A percentile compares a stretch with the other conserved stretches of the same genome.
phyloP scores from a whole-genome alignment of 1,284 basidiomycete species.

The Boletus smithii region DNA sequence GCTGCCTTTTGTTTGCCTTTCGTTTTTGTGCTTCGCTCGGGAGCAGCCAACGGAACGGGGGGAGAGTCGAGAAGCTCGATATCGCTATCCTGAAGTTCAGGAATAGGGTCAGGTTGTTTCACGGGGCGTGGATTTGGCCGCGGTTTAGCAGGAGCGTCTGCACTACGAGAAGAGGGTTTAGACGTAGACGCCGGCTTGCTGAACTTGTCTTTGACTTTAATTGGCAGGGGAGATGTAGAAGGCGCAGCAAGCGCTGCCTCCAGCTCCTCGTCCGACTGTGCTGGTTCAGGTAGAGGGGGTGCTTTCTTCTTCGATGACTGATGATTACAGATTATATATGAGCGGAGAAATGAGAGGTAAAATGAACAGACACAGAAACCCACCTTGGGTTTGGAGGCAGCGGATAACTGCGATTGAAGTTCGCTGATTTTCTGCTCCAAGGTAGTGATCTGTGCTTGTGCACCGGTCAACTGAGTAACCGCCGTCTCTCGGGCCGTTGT shows the following conservation, averaged over 20 bases:
- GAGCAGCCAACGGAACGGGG: constrained; percentile 3
- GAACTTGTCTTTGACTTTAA: constrained; percentile 14
- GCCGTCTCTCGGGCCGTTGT: constrained; percentile 31
- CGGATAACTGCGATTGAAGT: constrained; percentile 42
- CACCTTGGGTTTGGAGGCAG: constrained; percentile 28
- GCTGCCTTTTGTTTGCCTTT: constrained; percentile 30
- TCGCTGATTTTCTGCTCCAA: constrained; percentile 42
- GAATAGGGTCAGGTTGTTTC: constrained; percentile 17
- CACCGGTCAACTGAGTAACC: constrained; percentile 32
- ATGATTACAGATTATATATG: not conserved
- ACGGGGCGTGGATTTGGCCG: constrained; percentile 19
- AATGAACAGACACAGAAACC: not conserved
- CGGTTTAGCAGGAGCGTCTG: constrained; percentile 20
- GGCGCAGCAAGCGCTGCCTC: not conserved
- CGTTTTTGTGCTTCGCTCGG: constrained; percentile 20
- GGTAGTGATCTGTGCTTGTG: constrained; percentile 33
- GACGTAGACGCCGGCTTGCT: constrained; percentile 14
- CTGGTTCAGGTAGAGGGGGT: constrained; percentile 1
- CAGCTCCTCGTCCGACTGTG: constrained; percentile 13
- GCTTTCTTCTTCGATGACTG: constrained; percentile 22
- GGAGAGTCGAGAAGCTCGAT: constrained; percentile 27
- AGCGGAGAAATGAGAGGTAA: not conserved
- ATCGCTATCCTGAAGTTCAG: constrained; percentile 29
- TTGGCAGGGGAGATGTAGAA: constrained; percentile 9
- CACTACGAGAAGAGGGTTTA: constrained; percentile 18